A percentile compares a stretch with the other conserved stretches of the same genome.
Conservation (phyloP, 257 asterid genomes). For the Henckelia pumila region DNA sequence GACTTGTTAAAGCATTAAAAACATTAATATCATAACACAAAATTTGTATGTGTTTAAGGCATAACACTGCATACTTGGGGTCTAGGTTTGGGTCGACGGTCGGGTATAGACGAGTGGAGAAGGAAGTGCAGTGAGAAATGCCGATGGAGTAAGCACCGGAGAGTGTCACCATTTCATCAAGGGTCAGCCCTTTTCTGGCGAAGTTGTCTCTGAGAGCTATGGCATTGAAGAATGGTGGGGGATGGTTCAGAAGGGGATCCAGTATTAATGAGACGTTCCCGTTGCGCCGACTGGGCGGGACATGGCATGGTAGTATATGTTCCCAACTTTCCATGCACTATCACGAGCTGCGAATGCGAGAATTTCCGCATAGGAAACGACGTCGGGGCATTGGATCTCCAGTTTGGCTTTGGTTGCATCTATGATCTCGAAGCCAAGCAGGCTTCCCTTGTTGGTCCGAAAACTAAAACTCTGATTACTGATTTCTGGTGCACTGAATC, state of each 20-base stretch:
- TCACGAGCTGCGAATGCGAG: conserved; percentile 69
- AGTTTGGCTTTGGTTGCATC: conserved; percentile 55
- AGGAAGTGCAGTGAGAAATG: conserved; percentile 42
- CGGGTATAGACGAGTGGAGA: conserved; percentile 11
- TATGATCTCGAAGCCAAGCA: conserved; percentile 56
- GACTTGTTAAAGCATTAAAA: too few relatives aligned
- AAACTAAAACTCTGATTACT: too few relatives aligned
- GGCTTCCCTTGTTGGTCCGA: conserved; percentile 27
- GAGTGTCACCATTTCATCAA: conserved; percentile 69
- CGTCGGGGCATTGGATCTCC: conserved; percentile 41
- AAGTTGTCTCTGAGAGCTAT: conserved; percentile 34
- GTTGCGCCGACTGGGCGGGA: conserved; percentile 61
- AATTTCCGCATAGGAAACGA: conserved; percentile 61
- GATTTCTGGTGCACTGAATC: too few relatives aligned
- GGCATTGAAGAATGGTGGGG: conserved; percentile 51
- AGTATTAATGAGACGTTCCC: conserved; percentile 35
- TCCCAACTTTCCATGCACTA: conserved; percentile 42
- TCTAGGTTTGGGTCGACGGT: too few relatives aligned
- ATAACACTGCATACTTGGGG: too few relatives aligned
- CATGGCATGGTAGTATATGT: conserved; percentile 34
- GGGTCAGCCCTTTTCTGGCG: conserved; percentile 47
- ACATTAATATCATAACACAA: too few relatives aligned
- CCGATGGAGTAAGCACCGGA: conserved; percentile 69
- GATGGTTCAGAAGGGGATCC: conserved; percentile 40
- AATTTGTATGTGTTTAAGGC: too few relatives aligned